Evolutionary conservation across 2,329 filamentous ascomycete genomes (phyloP).

Genomic region (Ophiosphaerella korrae): DNA sequence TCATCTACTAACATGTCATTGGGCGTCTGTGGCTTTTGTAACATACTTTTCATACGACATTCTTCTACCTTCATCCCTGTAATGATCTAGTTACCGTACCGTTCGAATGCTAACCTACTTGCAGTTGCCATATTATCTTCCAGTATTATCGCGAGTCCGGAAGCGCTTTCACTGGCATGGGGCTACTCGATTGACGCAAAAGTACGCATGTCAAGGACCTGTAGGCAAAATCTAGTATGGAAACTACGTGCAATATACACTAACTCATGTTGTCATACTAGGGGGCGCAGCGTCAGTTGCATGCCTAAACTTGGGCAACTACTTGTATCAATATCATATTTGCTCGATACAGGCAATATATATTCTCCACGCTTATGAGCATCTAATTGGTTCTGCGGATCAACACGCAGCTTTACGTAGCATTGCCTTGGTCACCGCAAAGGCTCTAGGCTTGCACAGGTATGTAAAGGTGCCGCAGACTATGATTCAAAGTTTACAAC

Average conservation of each 20-base stretch:
- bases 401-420: constrained; percentile 54
- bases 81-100: too few species aligned
- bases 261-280: background rate
- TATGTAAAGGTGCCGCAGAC: background rate
- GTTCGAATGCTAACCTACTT: background rate
- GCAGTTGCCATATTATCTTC: constrained; percentile 53
- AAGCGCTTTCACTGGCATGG: constrained; percentile 46
- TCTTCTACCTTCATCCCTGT: too few species aligned
- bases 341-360: constrained; percentile 53
- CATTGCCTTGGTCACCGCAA: constrained; percentile 54
- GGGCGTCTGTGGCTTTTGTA: background rate
- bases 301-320: constrained; percentile 55
- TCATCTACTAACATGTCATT: background rate
- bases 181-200: constrained; percentile 53
- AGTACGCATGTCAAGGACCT: constrained; percentile 49
- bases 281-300: constrained; percentile 52
- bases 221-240: constrained; percentile 11
- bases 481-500: too few species aligned
- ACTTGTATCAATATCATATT: constrained; percentile 48
- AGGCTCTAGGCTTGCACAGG: constrained; percentile 54
- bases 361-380: constrained; percentile 56
- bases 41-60: too few species aligned
- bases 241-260: background rate
- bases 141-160: constrained; percentile 50
- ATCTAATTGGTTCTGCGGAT: constrained; percentile 56